These are phyloP conservation scores for Plasmodium sp. DNA, from an alignment of 169 alveolate genomes.

Conservation along the genomic window DNA sequence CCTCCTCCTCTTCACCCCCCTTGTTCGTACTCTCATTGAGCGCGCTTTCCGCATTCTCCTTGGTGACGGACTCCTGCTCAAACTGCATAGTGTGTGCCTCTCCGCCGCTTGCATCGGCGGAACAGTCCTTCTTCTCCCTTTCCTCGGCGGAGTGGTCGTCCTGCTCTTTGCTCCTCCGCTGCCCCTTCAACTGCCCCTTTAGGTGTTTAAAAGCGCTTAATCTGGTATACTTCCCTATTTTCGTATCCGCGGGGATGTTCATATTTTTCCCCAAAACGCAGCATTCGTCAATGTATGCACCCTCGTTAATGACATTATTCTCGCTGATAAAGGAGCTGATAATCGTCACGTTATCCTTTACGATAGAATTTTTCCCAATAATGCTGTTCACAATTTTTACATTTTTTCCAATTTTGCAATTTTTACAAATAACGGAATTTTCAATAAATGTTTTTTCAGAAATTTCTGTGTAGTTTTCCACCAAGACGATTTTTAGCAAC, in stretches of 20 bases:
- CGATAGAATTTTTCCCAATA: slow-evolving; percentile 33
- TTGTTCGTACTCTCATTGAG: background rate
- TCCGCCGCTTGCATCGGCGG: background rate
- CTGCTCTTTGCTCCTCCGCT: background rate
- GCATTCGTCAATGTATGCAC: slow-evolving; percentile 56
- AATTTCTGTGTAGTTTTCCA: slow-evolving; percentile 34
- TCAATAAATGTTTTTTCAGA: slow-evolving; percentile 35
- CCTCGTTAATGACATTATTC: slow-evolving; percentile 22
- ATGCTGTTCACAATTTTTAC: slow-evolving; percentile 44
- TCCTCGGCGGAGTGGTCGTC: background rate
- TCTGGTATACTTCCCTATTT: slow-evolving; percentile 19
- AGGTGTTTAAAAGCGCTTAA: slow-evolving; percentile 27
- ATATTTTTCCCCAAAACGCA: slow-evolving; percentile 58
- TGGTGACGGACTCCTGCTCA: background rate
- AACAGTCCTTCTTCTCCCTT: background rate
- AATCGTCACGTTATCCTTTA: slow-evolving; percentile 40
- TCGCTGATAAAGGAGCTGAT: slow-evolving; percentile 54
- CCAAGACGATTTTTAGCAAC: slow-evolving; percentile 21
- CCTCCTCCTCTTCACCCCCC: background rate
- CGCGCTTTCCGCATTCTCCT: background rate
- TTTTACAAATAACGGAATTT: slow-evolving; percentile 66
- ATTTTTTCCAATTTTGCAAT: slow-evolving; percentile 73
- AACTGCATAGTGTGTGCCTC: background rate
- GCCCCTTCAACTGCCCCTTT: slow-evolving; percentile 1
- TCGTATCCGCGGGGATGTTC: slow-evolving; percentile 9